A percentile compares a stretch with the other conserved stretches of the same genome.
phyloP scores from a whole-genome alignment of 495 filamentous ascomycete species.

The Penicillium lividum region DNA sequence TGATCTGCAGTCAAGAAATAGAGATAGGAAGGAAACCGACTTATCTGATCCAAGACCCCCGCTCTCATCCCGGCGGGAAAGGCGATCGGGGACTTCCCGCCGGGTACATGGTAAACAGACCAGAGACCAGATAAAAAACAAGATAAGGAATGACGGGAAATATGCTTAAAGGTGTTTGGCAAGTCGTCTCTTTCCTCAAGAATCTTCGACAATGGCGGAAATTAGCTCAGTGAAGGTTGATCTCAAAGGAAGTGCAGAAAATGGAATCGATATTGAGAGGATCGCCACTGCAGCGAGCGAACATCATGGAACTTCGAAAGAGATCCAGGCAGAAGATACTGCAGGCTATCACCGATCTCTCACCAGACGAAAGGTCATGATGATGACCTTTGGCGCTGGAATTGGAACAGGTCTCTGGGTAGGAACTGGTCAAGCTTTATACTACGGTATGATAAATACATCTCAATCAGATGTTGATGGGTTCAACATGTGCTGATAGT shows the following conservation, averaged over 20 bases:
- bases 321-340: conserved; percentile 11
- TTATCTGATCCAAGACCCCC: conserved; percentile 12
- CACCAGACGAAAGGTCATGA: conserved; percentile 33
- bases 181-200: neutral
- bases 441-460: conserved; percentile 23
- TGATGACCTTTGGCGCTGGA: conserved; percentile 37
- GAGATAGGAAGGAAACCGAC: conserved; percentile 7
- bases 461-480: neutral
- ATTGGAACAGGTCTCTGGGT: conserved; percentile 33
- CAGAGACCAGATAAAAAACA: neutral
- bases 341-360: conserved; percentile 34
- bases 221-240: conserved; percentile 3
- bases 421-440: conserved; percentile 28
- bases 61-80: conserved; percentile 12
- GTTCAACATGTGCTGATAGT: neutral
- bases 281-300: conserved; percentile 19
- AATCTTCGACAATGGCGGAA: conserved; percentile 4
- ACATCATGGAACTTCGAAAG: conserved; percentile 16
- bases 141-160: neutral
- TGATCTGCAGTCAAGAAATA: neutral
- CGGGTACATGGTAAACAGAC: conserved; percentile 1
- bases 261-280: conserved; percentile 18
- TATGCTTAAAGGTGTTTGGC: neutral
- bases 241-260: conserved; percentile 7
- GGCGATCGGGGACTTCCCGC: conserved; percentile 4